Conservation (phyloP, 2,329 filamentous ascomycete genomes). For the Aspergillus sp. region DNA sequence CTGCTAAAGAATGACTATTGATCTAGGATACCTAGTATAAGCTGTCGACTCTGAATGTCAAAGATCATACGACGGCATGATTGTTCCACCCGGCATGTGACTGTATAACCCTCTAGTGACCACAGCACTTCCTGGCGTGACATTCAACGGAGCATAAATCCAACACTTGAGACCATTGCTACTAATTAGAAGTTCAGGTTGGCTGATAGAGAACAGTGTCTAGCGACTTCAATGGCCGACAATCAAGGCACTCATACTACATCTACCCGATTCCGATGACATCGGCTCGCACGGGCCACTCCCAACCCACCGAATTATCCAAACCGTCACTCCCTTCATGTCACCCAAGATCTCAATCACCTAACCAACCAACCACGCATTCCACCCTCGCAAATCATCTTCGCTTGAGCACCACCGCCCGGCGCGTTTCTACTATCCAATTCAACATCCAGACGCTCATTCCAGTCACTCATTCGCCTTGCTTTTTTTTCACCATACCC, state of each 20-base stretch:
- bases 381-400: neutral
- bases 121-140: neutral
- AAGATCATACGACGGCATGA: neutral
- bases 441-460: neutral
- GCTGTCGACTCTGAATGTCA: neutral
- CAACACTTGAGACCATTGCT: neutral
- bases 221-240: too few relatives aligned
- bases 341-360: conserved; percentile 8
- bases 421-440: neutral
- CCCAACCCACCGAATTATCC: conserved; percentile 2
- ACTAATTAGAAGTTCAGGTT: too few relatives aligned
- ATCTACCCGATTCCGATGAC: neutral
- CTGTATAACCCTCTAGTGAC: neutral
- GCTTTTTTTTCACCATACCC: neutral
- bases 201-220: too few relatives aligned
- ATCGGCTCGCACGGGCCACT: conserved; percentile 19
- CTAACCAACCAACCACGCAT: neutral
- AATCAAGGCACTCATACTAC: neutral
- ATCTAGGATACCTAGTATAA: neutral
- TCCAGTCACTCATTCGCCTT: neutral
- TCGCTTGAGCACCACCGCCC: conserved; percentile 7
- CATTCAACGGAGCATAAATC: neutral
- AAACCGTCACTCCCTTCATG: neutral
- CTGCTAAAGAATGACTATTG: too few relatives aligned
- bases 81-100: neutral